Evolutionary conservation across 805 yeast genomes (phyloP), one percentile per base, ranked within the genome.

Genomic region (Zygosaccharomyces siamensis): DNA sequence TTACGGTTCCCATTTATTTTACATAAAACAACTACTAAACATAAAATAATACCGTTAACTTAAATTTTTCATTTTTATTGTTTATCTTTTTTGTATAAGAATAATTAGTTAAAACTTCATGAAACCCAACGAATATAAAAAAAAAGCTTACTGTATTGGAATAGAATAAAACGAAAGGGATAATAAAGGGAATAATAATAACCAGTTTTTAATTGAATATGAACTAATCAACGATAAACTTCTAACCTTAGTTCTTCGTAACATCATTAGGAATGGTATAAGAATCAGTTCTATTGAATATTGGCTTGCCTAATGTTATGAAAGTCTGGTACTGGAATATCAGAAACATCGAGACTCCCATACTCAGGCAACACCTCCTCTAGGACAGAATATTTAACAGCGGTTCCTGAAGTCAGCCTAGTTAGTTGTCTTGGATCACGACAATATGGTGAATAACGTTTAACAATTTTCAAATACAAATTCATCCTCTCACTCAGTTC

Each of bases 401-500:
- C 70, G 30, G 76, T 78, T 45, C 74, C 73, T 36, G 73, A 66
- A 28, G 76, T 68, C 48, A 74, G 66, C 51, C 73, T 72, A 45
- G 75, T 73, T 53, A 74, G 69, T 52, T 74, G 77, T 44, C 74
- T 73, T 33, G 76, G 64, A 38, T 75, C 74, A 53, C 75, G 73
- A 52, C 78, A 75, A 54, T 67, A 76, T 11, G 71, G 70, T 4
- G 78, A 71, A 53, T 75, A 80, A 37, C 72, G 59, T 54, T 77
- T 75, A 60, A 81, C 77, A 50, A 82, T 68, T 46, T 77, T 71
- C 64, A 79, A 73, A 63, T 81, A 83, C 24, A 81, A 66, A 32
- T 73, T 70, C 52, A 74, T 73, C 65, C 88, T 73, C 35, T 73
- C 75, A 16, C 72, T 65, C 33, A 61, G 54, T 42, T 64, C 69